Base-by-base conservation (phyloP, 768 basidiomycete species). In the Mycena crocata region DNA sequence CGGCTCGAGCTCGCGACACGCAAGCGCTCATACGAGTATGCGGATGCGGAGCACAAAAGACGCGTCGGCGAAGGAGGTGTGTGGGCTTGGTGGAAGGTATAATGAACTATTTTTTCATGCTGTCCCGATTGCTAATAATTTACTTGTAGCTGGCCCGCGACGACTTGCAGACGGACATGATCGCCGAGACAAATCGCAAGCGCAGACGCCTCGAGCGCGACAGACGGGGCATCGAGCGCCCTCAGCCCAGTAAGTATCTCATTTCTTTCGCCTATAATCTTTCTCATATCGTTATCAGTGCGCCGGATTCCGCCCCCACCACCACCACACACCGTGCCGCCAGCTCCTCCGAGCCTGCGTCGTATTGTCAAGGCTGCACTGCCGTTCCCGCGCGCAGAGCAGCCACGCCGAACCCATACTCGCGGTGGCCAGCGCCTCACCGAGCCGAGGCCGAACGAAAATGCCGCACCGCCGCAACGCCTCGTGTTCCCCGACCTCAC, bases 51-150 rank as follows among this genome's bases (percentile, higher is more conserved):
- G 44, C 56, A 62, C 31, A 70, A 60, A 54, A 82, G 91, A 30
- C 86, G 85, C 59, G 82, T 88, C 6, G 92, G 95, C 58, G 94
- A 95, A 67, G 81, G 87, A 35, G 87, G 87, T 15, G 89, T 92
- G 32, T 97, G 96, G 95, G 90, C 90, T 66, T 93, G 91, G 86
- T 98, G 97, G 97, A 90, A 90, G 82, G 94, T 94, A 71, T 72
- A 83, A 2, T 77, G 55, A 62, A 32, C 31, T 42, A 17, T 14
- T 46, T 62, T 42, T 45, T 12, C 44, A 4, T 7, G 9, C 17
- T 30, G 12, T 42, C 31, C 51, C n/a, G 39, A 40, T 17, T 46
- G 1, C 21, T 57, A 23, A 67, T 66, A 69, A 19, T 39, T 64
- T 14, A 55, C 17, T n/a, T 61, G 37, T 62, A 96, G 94, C 78